Conservation (phyloP, 2,329 filamentous ascomycete species). For the Eutypa lata region DNA sequence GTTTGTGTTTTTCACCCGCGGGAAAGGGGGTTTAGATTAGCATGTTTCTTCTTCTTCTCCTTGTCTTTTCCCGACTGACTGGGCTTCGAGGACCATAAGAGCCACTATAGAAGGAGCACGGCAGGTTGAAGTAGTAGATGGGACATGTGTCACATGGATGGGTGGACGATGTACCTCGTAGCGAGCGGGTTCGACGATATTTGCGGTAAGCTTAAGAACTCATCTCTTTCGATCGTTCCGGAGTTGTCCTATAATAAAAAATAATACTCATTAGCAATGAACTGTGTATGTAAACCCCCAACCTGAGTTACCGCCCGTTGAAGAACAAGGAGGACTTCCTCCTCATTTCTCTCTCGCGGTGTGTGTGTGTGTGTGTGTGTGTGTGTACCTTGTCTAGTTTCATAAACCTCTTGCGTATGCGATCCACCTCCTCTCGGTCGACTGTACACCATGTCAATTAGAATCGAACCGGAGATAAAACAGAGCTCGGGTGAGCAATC, state of each 20-base stretch:
- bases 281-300: too few relatives aligned
- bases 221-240: slow-evolving; percentile 96
- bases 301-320: too few relatives aligned
- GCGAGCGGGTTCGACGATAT: slow-evolving; percentile 97
- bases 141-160: too few relatives aligned
- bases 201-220: slow-evolving; percentile 94
- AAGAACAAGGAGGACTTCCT: too few relatives aligned
- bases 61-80: too few relatives aligned
- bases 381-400: slow-evolving; percentile 98
- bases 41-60: too few relatives aligned
- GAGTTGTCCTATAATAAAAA: slow-evolving; percentile 73
- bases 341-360: slow-evolving; percentile 16
- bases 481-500: not conserved
- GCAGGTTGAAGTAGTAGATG: not conserved
- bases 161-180: slow-evolving; percentile 62
- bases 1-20: too few relatives aligned
- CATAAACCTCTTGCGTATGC: slow-evolving; percentile 96
- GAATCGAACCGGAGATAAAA: slow-evolving; percentile 6
- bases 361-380: too few relatives aligned
- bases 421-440: slow-evolving; percentile 94
- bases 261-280: slow-evolving; percentile 7
- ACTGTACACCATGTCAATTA: slow-evolving; percentile 51
- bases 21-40: not conserved
- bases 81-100: too few relatives aligned
- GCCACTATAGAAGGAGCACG: too few relatives aligned